Evolutionary conservation across 2,329 filamentous ascomycete genomes (phyloP).

Genomic region (Calonectria fujianensis): DNA sequence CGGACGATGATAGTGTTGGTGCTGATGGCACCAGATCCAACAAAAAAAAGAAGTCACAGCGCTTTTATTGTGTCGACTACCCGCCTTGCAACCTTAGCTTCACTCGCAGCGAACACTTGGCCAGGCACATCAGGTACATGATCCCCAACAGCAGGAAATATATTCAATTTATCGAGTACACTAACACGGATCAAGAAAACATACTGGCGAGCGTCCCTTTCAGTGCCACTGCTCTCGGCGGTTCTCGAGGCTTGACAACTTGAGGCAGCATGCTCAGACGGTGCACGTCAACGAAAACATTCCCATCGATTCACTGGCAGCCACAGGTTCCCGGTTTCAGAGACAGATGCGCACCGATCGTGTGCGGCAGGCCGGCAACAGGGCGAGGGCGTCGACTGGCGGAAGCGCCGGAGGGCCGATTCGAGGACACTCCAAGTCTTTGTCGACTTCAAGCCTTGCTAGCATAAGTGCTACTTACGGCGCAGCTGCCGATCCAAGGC

Average conservation of each 20-base stretch:
- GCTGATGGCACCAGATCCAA: constrained; percentile 81
- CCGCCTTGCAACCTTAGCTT: constrained; percentile 96
- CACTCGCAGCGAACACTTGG: constrained; percentile 95
- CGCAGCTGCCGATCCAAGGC: constrained; percentile 79
- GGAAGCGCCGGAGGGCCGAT: constrained; percentile 82
- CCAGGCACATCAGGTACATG: constrained; percentile 89
- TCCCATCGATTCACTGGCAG: constrained; percentile 92
- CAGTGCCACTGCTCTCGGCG: constrained; percentile 95
- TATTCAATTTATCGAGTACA: not conserved
- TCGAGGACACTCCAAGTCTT: constrained; percentile 87
- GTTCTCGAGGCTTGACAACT: constrained; percentile 95
- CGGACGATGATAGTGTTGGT: constrained; percentile 79
- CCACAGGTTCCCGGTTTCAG: constrained; percentile 93
- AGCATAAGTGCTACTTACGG: constrained; percentile 83
- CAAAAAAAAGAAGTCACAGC: constrained; percentile 97
- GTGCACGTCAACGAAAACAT: constrained; percentile 99
- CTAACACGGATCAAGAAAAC: constrained; percentile 76
- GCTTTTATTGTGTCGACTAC: constrained; percentile 97
- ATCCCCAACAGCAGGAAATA: constrained; percentile 1
- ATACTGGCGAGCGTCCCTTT: constrained; percentile 97
- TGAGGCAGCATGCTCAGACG: constrained; percentile 97
- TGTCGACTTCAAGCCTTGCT: constrained; percentile 91
- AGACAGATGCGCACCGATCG: constrained; percentile 92
- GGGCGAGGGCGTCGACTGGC: constrained; percentile 85
- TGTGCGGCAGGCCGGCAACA: constrained; percentile 82